Base-by-base conservation (phyloP, 352 stramenopile genomes). In the Phytophthora palmivora region DNA sequence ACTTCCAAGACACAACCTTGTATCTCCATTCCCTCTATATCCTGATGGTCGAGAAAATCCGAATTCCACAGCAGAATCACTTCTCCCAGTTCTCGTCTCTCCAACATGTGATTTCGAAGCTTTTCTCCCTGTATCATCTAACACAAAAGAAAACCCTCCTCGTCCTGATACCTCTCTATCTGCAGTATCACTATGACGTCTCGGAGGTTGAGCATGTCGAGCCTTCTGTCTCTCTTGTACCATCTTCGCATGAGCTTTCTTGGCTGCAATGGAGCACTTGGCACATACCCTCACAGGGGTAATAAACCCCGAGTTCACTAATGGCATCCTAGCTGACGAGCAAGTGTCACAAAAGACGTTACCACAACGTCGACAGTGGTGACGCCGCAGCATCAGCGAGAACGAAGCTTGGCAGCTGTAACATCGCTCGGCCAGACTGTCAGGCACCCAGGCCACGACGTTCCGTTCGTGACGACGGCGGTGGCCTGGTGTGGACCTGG, bases 331-430 rank as follows among this genome's bases (percentile, higher is more conserved):
- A 6, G 76, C 63, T 4, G 85, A 92, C 6, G 86, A 88, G 63
- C 93, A 98, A 12, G 80, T 68, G 45, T 96, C 88, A 67, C 93
- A 97, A 62, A 97, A 97, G 8, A 97, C 78, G 37, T 92, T 91
- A 5, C 93, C 92, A 62, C 92, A 97, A 18, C 83, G 72, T 1
- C 91, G 80, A 54, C 91, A 97, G 70, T 97, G 88, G 51, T 97
- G 91, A 14, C 88, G 76, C 6, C 86, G 84, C 58, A 95, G 70
- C 56, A 92, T 77, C 19, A 95, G 70, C 33, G 81, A 84, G 66
- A 93, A 95, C 8, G 58, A 48, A 30, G 77, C 61, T 14, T 80
- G 74, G 55, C 87, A 95, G 32, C 65, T 57, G 64, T 95, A 95
- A 61, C 87, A 95, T 18, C 70, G 76, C 63, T 93, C 83, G 1